These are phyloP conservation scores for Colletotrichum lentis DNA, from an alignment of 2,329 filamentous ascomycete species.

Conservation along the genomic window DNA sequence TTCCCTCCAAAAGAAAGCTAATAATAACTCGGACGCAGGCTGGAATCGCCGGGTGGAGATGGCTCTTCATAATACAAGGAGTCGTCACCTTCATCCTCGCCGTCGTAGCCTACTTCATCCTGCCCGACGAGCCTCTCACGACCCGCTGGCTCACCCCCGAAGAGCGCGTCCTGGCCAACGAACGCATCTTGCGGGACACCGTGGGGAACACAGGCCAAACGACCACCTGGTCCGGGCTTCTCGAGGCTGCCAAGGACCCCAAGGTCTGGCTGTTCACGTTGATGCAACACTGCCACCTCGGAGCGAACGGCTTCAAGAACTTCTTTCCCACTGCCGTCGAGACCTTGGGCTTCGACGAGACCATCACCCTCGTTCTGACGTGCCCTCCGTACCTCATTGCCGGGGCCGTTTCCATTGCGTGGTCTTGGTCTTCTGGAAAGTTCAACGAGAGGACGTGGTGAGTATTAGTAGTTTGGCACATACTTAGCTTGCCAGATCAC, in stretches of 20 bases:
- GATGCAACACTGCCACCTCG: conserved; percentile 56
- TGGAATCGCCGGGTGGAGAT: conserved; percentile 70
- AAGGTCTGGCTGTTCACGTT: conserved; percentile 56
- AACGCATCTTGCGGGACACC: conserved; percentile 47
- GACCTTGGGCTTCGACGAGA: conserved; percentile 51
- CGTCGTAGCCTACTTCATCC: conserved; percentile 31
- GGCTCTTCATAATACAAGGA: conserved; percentile 85
- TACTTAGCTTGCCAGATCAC: no score
- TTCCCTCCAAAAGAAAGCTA: no score
- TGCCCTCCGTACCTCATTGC: conserved; percentile 54
- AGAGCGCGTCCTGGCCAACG: conserved; percentile 53
- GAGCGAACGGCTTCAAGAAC: conserved; percentile 46
- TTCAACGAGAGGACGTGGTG: conserved; percentile 34
- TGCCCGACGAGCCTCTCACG: conserved; percentile 46
- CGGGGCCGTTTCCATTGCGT: conserved; percentile 49
- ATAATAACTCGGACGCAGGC: neutral
- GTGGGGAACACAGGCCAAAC: conserved; percentile 41
- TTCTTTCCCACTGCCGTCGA: conserved; percentile 43
- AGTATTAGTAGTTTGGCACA: neutral
- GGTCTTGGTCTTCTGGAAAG: conserved; percentile 41
- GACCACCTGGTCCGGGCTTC: conserved; percentile 51
- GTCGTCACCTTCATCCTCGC: conserved; percentile 39
- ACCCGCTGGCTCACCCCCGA: conserved; percentile 48
- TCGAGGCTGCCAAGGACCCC: conserved; percentile 52
- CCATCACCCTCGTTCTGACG: conserved; percentile 54